Evolutionary conservation across 176 grass and related monocot species (phyloP).

Genomic region (Cenchrus fungigraminus): DNA sequence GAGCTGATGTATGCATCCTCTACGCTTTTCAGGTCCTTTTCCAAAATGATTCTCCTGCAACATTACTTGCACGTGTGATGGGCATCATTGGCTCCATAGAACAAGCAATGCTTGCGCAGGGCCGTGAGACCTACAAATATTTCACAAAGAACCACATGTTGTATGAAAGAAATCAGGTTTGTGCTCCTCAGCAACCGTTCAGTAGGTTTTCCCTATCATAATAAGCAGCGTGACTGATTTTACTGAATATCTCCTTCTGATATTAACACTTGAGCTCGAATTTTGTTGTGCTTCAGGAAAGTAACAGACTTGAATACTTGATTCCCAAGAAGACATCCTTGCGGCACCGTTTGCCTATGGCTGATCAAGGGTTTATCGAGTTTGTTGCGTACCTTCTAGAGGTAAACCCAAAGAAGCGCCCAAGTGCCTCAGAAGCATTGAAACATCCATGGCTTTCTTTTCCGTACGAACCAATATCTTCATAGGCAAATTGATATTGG

Average conservation of each 20-base stretch:
- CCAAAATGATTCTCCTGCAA: slow-evolving; percentile 99
- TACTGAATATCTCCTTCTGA: slow-evolving; percentile 1
- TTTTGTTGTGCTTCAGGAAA: slow-evolving; percentile 72
- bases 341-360: slow-evolving; percentile 83
- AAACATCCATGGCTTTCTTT: slow-evolving; percentile 99
- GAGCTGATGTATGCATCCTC: slow-evolving; percentile 18
- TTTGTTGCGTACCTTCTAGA: slow-evolving; percentile 88
- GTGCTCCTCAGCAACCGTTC: slow-evolving; percentile 16
- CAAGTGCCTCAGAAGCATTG: slow-evolving; percentile 83
- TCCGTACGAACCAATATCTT: slow-evolving; percentile 97
- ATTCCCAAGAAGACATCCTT: slow-evolving; percentile 95
- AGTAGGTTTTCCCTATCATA: not conserved
- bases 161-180: slow-evolving; percentile 99
- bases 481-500: slow-evolving; percentile 53
- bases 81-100: slow-evolving; percentile 93
- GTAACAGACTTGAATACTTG: slow-evolving; percentile 89
- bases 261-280: slow-evolving; percentile 7
- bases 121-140: slow-evolving; percentile 95
- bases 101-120: slow-evolving; percentile 97
- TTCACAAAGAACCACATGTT: slow-evolving; percentile 99
- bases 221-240: not conserved
- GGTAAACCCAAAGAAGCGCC: slow-evolving; percentile 93
- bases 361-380: slow-evolving; percentile 93
- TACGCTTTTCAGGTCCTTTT: slow-evolving; percentile 78
- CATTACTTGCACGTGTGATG: slow-evolving; percentile 87